Evolutionary conservation across 495 filamentous ascomycete species (phyloP).

Genomic region (Penicillium manginii): DNA sequence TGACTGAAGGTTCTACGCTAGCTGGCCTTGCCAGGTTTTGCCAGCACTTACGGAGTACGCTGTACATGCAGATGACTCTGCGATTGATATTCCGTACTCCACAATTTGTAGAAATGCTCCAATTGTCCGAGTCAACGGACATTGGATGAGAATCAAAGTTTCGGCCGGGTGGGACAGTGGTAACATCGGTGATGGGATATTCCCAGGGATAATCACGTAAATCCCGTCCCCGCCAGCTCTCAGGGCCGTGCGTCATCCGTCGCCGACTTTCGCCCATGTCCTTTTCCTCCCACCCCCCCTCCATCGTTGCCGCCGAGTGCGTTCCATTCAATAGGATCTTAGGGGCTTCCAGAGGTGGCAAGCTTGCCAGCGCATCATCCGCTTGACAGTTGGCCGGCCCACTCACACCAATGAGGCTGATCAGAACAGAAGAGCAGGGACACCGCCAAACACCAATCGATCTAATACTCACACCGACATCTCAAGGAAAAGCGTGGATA

Average conservation of each 20-base stretch:
- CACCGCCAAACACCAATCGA: neutral
- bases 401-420: conserved; percentile 19
- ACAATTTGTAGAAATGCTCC: neutral
- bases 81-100: too few species aligned
- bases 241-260: conserved; percentile 7
- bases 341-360: neutral
- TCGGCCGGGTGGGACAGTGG: conserved; percentile 16
- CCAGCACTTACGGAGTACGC: too few species aligned
- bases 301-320: conserved; percentile 10
- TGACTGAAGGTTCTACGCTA: neutral
- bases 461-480: conserved; percentile 18
- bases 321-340: conserved; percentile 14
- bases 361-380: conserved; percentile 28
- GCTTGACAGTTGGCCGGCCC: conserved; percentile 25
- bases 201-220: conserved; percentile 1
- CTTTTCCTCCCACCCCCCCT: neutral
- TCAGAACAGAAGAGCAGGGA: neutral
- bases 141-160: conserved; percentile 14
- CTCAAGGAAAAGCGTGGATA: neutral
- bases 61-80: too few species aligned
- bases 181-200: conserved; percentile 16
- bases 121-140: neutral
- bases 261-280: conserved; percentile 6
- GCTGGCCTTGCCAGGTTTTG: too few species aligned
- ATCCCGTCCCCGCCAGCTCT: conserved; percentile 5